Conservation (phyloP, 129 eudicot genomes). For the Ambrosia artemisiifolia region DNA sequence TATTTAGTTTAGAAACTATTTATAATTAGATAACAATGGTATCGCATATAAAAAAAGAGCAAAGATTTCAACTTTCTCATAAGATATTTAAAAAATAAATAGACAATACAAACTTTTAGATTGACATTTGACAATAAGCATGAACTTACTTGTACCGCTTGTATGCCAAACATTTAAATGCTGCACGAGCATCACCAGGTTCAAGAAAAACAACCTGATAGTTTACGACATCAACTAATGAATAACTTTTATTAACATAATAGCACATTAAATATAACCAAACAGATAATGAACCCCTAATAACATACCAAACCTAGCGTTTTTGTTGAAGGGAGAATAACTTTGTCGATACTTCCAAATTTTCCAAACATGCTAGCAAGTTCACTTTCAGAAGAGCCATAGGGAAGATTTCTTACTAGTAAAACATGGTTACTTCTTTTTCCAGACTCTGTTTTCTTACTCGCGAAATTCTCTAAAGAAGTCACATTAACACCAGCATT, state of each 20-base stretch:
- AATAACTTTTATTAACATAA: not conserved
- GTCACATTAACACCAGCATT: conserved; percentile 81
- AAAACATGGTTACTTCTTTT: conserved; percentile 90
- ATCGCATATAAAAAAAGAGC: not conserved
- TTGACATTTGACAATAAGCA: not conserved
- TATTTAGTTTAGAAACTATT: not conserved
- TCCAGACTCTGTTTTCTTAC: conserved; percentile 45
- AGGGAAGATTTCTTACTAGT: conserved; percentile 83
- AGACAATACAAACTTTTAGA: not conserved
- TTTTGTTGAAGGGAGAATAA: conserved; percentile 81
- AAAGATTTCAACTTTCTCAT: not conserved
- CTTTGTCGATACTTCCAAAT: conserved; percentile 79
- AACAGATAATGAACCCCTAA: not conserved
- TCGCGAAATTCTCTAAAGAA: conserved; percentile 69
- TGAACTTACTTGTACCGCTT: conserved; percentile 85
- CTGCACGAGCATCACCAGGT: conserved; percentile 84
- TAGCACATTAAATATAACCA: conserved; percentile 1
- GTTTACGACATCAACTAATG: conserved; percentile 12
- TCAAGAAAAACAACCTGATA: conserved; percentile 79
- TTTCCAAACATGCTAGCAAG: conserved; percentile 75
- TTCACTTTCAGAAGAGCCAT: conserved; percentile 80
- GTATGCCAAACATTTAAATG: conserved; percentile 70
- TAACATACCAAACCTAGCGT: conserved; percentile 77
- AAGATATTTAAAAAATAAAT: not conserved
- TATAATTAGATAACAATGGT: not conserved